A percentile compares a stretch with the other conserved stretches of the same genome.
Conservation (phyloP, 768 basidiomycete species). For the Lentinus tigrinus region DNA sequence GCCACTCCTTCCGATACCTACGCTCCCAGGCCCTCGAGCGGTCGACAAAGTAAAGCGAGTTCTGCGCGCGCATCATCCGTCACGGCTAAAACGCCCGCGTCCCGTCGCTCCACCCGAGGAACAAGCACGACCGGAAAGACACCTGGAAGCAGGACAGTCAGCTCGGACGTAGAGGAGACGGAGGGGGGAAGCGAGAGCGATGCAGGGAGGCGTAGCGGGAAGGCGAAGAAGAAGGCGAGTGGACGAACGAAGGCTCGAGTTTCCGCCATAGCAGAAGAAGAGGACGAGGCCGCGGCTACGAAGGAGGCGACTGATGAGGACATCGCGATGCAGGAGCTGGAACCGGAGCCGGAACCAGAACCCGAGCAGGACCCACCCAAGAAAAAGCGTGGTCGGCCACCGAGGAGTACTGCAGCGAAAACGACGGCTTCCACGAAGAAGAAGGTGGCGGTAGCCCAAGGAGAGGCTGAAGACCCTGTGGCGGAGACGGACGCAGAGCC, state of each 20-base stretch:
- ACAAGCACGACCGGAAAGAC: conserved; percentile 16
- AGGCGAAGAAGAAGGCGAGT: conserved; percentile 26
- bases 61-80: conserved; percentile 20
- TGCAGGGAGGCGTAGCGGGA: conserved; percentile 26
- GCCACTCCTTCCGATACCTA: conserved; percentile 10
- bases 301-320: conserved; percentile 5
- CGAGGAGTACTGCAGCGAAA: conserved; percentile 2
- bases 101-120: conserved; percentile 21
- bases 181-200: conserved; percentile 27
- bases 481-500: neutral
- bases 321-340: conserved; percentile 10
- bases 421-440: conserved; percentile 3
- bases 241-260: conserved; percentile 26
- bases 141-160: conserved; percentile 12
- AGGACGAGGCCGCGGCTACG: conserved; percentile 23
- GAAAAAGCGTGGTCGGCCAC: conserved; percentile 19
- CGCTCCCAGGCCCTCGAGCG: conserved; percentile 1
- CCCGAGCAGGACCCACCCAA: conserved; percentile 7
- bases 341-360: neutral
- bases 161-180: conserved; percentile 24
- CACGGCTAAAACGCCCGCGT: conserved; percentile 19
- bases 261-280: conserved; percentile 29
- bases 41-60: conserved; percentile 10
- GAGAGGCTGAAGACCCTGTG: neutral
- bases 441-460: conserved; percentile 1